Percentiles rank a stretch among this genome's conserved stretches.
Evolutionary conservation across 345 rosid species (phyloP).

Genomic region (Eucalyptus cloeziana): DNA sequence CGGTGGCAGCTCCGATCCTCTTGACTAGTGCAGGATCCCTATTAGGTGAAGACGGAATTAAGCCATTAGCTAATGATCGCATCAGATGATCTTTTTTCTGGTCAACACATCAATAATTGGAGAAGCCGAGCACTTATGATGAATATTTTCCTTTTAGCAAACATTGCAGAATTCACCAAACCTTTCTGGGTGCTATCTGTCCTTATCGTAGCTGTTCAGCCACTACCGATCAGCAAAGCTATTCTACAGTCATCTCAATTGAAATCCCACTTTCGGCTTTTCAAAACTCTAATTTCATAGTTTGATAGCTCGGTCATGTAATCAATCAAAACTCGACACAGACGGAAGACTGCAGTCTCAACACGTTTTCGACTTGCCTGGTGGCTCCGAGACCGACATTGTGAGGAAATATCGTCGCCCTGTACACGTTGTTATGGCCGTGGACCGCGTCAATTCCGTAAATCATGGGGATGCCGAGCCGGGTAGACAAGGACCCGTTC

Average conservation of each 20-base stretch:
- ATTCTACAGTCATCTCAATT: neutral
- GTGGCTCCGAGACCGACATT: slow-evolving; percentile 84
- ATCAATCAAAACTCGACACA: neutral
- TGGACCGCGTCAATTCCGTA: slow-evolving; percentile 88
- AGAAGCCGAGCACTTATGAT: neutral
- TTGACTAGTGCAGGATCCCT: slow-evolving; percentile 77
- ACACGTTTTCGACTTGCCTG: slow-evolving; percentile 16
- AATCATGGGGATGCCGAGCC: slow-evolving; percentile 81
- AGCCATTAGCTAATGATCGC: neutral
- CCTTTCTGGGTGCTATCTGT: neutral
- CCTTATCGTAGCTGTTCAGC: neutral
- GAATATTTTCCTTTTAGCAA: neutral
- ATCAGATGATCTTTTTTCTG: neutral
- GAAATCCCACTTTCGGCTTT: neutral
- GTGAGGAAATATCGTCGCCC: slow-evolving; percentile 88
- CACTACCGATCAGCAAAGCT: neutral
- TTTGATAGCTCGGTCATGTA: neutral
- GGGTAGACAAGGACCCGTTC: slow-evolving; percentile 37
- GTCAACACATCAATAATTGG: neutral
- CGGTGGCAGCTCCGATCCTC: slow-evolving; percentile 87
- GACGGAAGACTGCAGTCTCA: neutral
- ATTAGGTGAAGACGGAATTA: neutral
- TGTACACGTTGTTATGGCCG: slow-evolving; percentile 65
- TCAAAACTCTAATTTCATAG: neutral
- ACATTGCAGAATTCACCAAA: neutral